phyloP scores from a whole-genome alignment of 139 green algal species.

The Raphidocelis subcapitata region DNA sequence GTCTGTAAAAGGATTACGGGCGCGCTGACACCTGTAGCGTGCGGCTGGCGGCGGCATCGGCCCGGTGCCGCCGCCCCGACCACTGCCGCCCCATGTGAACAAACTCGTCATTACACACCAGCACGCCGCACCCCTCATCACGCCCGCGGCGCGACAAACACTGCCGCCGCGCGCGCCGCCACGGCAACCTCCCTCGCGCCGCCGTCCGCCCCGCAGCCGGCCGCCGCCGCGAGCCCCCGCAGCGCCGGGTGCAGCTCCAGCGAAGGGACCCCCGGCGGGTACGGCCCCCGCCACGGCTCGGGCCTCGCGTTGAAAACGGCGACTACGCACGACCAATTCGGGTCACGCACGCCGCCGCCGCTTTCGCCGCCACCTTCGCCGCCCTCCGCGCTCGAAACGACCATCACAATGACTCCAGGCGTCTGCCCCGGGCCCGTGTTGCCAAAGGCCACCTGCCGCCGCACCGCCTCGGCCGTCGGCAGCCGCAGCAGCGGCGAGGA shows the following conservation, averaged over 20 bases:
- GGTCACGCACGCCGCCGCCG: slow-evolving; percentile 40
- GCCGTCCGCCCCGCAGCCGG: slow-evolving; percentile 15
- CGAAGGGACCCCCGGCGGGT: slow-evolving; percentile 7
- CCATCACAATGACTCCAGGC: slow-evolving; percentile 67
- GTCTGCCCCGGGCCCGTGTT: slow-evolving; percentile 63
- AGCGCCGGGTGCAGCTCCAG: slow-evolving; percentile 44
- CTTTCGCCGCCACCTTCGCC: too few species aligned
- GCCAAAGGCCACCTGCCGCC: slow-evolving; percentile 57
- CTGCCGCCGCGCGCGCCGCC: slow-evolving; percentile 30
- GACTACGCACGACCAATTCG: slow-evolving; percentile 39
- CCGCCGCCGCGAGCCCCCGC: slow-evolving; percentile 1
- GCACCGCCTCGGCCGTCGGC: slow-evolving; percentile 45
- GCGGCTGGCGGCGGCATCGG: too few species aligned
- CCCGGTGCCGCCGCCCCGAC: background rate
- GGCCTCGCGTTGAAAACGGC: slow-evolving; percentile 57
- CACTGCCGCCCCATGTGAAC: background rate
- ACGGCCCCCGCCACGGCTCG: slow-evolving; percentile 5
- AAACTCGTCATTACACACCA: background rate
- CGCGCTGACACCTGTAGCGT: too few species aligned
- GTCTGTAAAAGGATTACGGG: background rate
- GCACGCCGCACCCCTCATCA: too few species aligned
- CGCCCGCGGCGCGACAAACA: slow-evolving; percentile 38
- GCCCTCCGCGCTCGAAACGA: slow-evolving; percentile 47
- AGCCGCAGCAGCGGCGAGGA: slow-evolving; percentile 84
- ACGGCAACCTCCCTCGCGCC: slow-evolving; percentile 20